Evolutionary conservation across 805 yeast genomes (phyloP), one percentile per base, ranked within the genome.

Genomic region (Pichia kluyveri): DNA sequence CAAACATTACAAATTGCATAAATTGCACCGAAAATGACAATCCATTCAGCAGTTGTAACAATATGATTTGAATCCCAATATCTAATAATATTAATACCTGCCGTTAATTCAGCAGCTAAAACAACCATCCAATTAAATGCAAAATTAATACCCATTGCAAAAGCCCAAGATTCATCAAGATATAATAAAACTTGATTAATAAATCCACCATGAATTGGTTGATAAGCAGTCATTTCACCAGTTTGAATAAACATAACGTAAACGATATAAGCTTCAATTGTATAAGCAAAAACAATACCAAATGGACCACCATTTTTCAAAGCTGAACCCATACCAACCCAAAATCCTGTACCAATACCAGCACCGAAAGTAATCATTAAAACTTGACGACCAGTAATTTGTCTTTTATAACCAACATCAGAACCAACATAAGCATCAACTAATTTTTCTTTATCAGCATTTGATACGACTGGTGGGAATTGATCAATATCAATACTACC

Each of bases 321-420:
- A 5, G 76, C 71, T 52, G 71, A 62, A 54, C 80, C 84, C 44
- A 75, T 68, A 56, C 83, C 83, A 44, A 79, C 79, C 53, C 75
- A 66, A 45, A 81, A 67, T 57, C 86, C 87, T 7, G 93, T 82
- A 59, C 96, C 96, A 51, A 86, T 82, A 45, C 91, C 83, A 47
- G 93, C 89, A 49, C 93, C 93, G 47, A 87, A 71, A 38, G 95
- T 88, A 58, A 86, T 83, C 79, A 85, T 78, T 51, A 79, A 75
- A 51, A 82, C 76, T 54, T 83, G 89, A 46, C 60, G 56, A 15
- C 60, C 60, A 1, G 59, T 56, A 23, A 57, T 51, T 30, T 54
- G 56, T 62, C 63, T 70, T 73, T 57, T 57, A 47, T 54, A 57
- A 31, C 61, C 61, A 31, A 54, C 60, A 47, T 57, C 58, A 2